A percentile compares a stretch with the other conserved stretches of the same genome.
Conservation (phyloP, 2,329 filamentous ascomycete genomes). For the Aspergillus pseudoterreus region DNA sequence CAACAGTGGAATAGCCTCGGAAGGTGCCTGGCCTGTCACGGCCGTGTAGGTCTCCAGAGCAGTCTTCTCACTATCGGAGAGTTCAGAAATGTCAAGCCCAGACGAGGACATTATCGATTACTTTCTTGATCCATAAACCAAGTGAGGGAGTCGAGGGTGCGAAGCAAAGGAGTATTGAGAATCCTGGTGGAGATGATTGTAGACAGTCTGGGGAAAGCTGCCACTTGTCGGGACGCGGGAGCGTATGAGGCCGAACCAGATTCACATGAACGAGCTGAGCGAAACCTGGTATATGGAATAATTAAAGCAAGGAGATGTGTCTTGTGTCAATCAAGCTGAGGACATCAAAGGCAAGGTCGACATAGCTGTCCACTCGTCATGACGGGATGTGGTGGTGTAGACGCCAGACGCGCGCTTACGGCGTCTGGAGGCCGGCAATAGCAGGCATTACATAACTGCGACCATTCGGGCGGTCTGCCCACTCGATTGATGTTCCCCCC, state of each 20-base stretch:
- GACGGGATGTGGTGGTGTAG: background rate
- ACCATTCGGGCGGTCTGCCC: conserved; percentile 12
- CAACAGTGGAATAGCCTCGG: conserved; percentile 73
- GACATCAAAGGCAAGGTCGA: background rate
- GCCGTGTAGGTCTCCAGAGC: conserved; percentile 84
- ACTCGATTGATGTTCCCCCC: conserved; percentile 10
- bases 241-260: too few species aligned
- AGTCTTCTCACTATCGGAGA: conserved; percentile 74
- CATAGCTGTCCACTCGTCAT: conserved; percentile 19
- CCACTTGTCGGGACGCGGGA: too few species aligned
- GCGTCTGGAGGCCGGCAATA: conserved; percentile 8
- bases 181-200: too few species aligned
- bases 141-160: background rate
- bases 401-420: conserved; percentile 20
- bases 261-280: too few species aligned
- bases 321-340: background rate
- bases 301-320: too few species aligned
- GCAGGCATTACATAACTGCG: conserved; percentile 7
- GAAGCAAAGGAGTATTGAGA: background rate
- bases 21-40: conserved; percentile 77
- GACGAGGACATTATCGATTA: conserved; percentile 45
- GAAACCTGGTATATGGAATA: too few species aligned
- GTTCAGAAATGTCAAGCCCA: conserved; percentile 55
- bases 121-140: conserved; percentile 20
- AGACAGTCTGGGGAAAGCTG: too few species aligned